These are phyloP conservation scores for Colletotrichum theobromicola DNA, from an alignment of 2,329 filamentous ascomycete genomes.

Conservation along the genomic window DNA sequence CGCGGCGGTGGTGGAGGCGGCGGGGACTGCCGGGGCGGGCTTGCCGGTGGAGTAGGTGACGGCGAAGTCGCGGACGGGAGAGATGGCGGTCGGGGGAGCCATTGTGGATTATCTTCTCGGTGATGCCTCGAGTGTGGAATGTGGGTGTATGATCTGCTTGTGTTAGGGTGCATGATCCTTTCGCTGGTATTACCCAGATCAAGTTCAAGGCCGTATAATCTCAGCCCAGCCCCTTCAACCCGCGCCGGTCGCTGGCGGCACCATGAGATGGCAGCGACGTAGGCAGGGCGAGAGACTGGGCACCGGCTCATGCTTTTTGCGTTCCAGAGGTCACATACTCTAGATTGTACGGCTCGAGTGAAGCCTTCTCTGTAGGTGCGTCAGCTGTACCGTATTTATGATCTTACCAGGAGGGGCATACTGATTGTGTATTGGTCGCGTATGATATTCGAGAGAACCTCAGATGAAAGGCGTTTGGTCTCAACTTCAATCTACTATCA, in stretches of 20 bases:
- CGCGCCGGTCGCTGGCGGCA: constrained; percentile 25
- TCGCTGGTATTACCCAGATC: constrained; percentile 99
- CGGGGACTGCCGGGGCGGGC: constrained; percentile 54
- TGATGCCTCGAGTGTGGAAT: neutral
- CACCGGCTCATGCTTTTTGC: constrained; percentile 67
- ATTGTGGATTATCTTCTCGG: constrained; percentile 55
- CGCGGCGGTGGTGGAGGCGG: constrained; percentile 45
- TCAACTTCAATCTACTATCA: accelerated
- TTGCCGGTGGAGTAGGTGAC: constrained; percentile 29
- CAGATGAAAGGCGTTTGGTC: accelerated
- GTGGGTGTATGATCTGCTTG: neutral
- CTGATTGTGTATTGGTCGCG: neutral
- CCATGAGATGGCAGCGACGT: constrained; percentile 8
- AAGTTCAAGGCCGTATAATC: constrained; percentile 94
- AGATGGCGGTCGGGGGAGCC: constrained; percentile 79
- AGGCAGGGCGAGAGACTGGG: constrained; percentile 29
- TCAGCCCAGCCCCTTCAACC: constrained; percentile 56
- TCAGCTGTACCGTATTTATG: constrained; percentile 2
- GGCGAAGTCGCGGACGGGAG: constrained; percentile 51
- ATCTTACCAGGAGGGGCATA: constrained; percentile 2
- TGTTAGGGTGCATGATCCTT: constrained; percentile 83
- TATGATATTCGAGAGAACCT: neutral
- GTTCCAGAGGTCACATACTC: constrained; percentile 15
- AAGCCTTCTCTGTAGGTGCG: constrained; percentile 1
- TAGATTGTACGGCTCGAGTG: neutral